A percentile compares a stretch with the other conserved stretches of the same genome.
These are phyloP conservation scores for Monoraphidium neglectum DNA, from an alignment of 139 green algal species.

Conservation along the genomic window DNA sequence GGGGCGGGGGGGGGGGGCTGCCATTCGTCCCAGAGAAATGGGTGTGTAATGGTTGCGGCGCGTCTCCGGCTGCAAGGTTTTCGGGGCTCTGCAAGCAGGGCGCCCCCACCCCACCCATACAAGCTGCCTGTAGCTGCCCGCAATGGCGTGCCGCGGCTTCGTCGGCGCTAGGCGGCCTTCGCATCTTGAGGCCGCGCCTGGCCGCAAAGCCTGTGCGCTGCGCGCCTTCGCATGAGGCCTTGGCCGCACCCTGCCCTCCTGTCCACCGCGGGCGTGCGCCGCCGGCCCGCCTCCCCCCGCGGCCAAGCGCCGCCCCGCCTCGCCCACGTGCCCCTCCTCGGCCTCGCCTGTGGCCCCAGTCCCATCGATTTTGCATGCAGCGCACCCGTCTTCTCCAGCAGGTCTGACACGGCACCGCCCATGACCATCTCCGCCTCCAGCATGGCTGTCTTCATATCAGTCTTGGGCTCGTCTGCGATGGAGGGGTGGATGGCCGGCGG, in stretches of 20 bases:
- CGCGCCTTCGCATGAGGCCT: neutral
- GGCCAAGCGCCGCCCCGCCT: neutral
- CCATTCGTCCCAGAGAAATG: no score
- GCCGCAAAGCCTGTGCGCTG: neutral
- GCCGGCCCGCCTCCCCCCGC: no score
- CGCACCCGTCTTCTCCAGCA: slow-evolving; percentile 51
- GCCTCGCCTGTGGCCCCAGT: no score
- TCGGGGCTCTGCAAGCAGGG: no score
- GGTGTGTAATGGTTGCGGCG: no score
- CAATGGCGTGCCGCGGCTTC: no score
- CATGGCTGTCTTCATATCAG: slow-evolving; percentile 59
- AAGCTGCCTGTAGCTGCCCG: no score
- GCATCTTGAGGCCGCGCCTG: neutral
- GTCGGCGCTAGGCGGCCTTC: no score
- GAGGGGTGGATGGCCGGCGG: slow-evolving; percentile 51
- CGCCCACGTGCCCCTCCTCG: neutral
- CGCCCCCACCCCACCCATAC: no score
- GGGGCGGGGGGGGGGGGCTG: no score
- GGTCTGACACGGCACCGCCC: slow-evolving; percentile 41
- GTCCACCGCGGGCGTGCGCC: neutral
- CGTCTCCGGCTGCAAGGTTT: no score
- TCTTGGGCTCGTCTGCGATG: slow-evolving; percentile 46
- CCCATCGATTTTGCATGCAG: no score
- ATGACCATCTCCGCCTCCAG: slow-evolving; percentile 79
- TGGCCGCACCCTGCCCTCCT: neutral